Evolutionary conservation across 2,329 filamentous ascomycete genomes (phyloP).

Genomic region (Paraphaeosphaeria minitans): DNA sequence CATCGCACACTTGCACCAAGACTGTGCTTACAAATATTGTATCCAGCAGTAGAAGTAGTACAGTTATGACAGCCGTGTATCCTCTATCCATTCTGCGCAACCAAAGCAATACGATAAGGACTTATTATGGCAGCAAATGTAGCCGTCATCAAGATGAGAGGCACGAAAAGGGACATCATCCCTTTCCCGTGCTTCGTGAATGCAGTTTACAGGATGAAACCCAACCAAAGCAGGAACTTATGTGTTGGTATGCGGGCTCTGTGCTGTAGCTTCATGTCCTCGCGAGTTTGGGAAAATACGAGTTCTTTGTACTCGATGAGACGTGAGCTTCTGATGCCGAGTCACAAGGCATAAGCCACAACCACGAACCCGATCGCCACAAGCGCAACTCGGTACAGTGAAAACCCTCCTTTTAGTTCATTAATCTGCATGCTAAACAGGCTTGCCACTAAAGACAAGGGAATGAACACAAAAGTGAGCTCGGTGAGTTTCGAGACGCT

Average conservation of each 20-base stretch:
- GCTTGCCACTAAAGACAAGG: conserved; percentile 33
- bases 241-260: conserved; percentile 21
- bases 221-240: conserved; percentile 16
- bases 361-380: conserved; percentile 18
- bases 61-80: conserved; percentile 17
- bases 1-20: conserved; percentile 3
- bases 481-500: conserved; percentile 40
- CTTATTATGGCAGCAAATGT: conserved; percentile 19
- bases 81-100: conserved; percentile 19
- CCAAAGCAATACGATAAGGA: conserved; percentile 23
- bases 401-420: conserved; percentile 26
- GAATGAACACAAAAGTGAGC: conserved; percentile 41
- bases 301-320: conserved; percentile 18
- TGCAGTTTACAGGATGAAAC: background rate
- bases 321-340: conserved; percentile 19
- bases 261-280: conserved; percentile 15
- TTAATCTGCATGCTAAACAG: conserved; percentile 38
- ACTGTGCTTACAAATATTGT: conserved; percentile 6
- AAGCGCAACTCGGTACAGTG: conserved; percentile 14
- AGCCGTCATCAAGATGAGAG: too few relatives aligned
- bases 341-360: conserved; percentile 17
- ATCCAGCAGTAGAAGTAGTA: conserved; percentile 18
- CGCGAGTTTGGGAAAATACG: conserved; percentile 11
- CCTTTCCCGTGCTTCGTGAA: background rate
- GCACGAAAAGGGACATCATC: too few relatives aligned